These are phyloP conservation scores for Echinosophora koreensis DNA, from an alignment of 306 rosid genomes.

Conservation along the genomic window DNA sequence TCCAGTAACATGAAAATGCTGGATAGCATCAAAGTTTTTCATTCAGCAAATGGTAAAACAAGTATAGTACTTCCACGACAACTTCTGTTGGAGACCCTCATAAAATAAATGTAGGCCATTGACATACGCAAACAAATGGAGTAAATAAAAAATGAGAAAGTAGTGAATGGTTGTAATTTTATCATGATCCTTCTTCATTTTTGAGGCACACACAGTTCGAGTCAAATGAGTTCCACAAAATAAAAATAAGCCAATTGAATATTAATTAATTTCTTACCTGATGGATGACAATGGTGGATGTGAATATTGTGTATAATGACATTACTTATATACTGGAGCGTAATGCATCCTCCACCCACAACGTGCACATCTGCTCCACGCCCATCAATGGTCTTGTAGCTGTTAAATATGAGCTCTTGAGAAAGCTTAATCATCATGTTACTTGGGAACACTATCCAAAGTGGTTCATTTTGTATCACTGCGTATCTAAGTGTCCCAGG, in stretches of 20 bases:
- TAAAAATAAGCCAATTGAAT: not conserved
- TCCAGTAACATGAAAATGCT: too few species aligned
- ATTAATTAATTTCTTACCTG: slow-evolving; percentile 70
- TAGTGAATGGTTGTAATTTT: too few species aligned
- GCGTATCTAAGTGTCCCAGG: slow-evolving; percentile 87
- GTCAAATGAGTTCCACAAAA: too few species aligned
- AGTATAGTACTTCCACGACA: too few species aligned
- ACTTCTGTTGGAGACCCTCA: too few species aligned
- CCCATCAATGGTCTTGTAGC: slow-evolving; percentile 90
- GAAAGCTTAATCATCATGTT: slow-evolving; percentile 90
- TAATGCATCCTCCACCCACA: slow-evolving; percentile 95
- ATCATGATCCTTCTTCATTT: too few species aligned
- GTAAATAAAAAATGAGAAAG: too few species aligned
- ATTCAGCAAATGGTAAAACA: too few species aligned
- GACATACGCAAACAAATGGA: too few species aligned
- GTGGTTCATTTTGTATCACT: slow-evolving; percentile 77
- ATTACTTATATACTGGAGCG: slow-evolving; percentile 88
- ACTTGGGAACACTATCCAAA: slow-evolving; percentile 92
- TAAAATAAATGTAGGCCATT: too few species aligned
- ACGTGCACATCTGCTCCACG: slow-evolving; percentile 96
- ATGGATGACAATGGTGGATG: slow-evolving; percentile 84
- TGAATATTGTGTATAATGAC: slow-evolving; percentile 92
- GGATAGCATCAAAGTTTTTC: too few species aligned
- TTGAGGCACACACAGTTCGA: too few species aligned
- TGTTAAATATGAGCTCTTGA: slow-evolving; percentile 90